These are phyloP conservation scores for Schizosaccharomyces osmophilus DNA, from an alignment of 805 yeast genomes.

Conservation along the genomic window DNA sequence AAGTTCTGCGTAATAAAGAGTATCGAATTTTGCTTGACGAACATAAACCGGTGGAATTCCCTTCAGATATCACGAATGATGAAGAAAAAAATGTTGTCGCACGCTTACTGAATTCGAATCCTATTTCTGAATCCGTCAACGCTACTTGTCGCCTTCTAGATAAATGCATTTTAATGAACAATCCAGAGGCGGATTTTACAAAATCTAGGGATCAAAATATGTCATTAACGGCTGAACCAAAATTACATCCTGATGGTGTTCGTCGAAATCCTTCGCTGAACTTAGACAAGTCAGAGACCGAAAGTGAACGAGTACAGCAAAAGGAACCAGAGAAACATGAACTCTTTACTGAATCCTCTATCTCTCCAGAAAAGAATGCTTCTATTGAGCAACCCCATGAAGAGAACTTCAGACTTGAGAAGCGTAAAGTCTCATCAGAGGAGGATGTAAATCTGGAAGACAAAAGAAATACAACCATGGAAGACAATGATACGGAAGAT, in stretches of 20 bases:
- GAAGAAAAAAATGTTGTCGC: slow-evolving; percentile 7
- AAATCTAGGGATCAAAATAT: too few relatives aligned
- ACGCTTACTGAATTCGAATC: slow-evolving; percentile 8
- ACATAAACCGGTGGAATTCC: slow-evolving; percentile 2
- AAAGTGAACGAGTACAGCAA: too few relatives aligned
- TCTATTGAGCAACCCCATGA: too few relatives aligned
- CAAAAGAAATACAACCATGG: not conserved
- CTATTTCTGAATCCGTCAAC: slow-evolving; percentile 5
- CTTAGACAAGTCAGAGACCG: too few relatives aligned
- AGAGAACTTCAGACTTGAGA: not conserved
- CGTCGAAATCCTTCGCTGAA: too few relatives aligned
- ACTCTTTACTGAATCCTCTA: too few relatives aligned
- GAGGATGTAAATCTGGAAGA: not conserved
- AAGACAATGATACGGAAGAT: not conserved
- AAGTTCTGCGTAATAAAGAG: slow-evolving; percentile 4
- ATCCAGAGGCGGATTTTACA: too few relatives aligned
- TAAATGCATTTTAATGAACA: too few relatives aligned
- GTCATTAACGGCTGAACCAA: too few relatives aligned
- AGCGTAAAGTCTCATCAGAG: not conserved
- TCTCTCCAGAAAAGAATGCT: too few relatives aligned
- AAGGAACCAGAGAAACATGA: too few relatives aligned
- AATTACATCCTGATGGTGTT: too few relatives aligned
- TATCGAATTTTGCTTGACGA: slow-evolving; percentile 3
- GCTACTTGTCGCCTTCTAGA: not conserved
- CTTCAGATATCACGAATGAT: slow-evolving; percentile 1